phyloP scores from a whole-genome alignment of 176 grass and related monocot species.

The Otatea glauca region DNA sequence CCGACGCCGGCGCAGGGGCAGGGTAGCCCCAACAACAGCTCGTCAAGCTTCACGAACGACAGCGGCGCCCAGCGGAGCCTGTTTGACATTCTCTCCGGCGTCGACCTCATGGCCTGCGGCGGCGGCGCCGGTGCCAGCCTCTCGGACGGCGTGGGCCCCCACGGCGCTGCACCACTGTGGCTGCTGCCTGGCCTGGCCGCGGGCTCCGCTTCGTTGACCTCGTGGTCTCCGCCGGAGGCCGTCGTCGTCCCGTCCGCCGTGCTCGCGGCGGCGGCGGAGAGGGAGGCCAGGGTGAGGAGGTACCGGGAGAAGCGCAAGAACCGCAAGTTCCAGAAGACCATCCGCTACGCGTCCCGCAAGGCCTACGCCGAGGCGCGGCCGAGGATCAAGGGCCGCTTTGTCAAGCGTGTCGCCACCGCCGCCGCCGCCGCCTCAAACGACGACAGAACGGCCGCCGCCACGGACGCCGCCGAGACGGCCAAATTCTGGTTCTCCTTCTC shows the following conservation, averaged over 20 bases:
- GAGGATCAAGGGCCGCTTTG: constrained; percentile 80
- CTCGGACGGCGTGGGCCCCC: constrained; percentile 36
- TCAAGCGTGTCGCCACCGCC: constrained; percentile 35
- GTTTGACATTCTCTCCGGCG: constrained; percentile 50
- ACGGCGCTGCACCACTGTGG: constrained; percentile 30
- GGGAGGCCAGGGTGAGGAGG: constrained; percentile 63
- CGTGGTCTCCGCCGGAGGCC: not conserved
- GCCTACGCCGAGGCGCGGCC: constrained; percentile 71
- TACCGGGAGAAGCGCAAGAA: constrained; percentile 78
- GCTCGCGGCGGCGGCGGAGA: constrained; percentile 32
- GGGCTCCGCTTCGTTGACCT: not conserved
- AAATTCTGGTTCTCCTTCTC: constrained; percentile 51
- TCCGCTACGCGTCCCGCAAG: constrained; percentile 78
- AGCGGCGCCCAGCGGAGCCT: constrained; percentile 34
- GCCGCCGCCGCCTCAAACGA: not conserved
- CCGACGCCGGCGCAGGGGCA: not conserved
- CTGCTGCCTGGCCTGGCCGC: constrained; percentile 5
- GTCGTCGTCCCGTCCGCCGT: constrained; percentile 22
- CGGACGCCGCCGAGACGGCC: not conserved
- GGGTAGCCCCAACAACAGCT: constrained; percentile 42
- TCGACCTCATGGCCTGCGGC: constrained; percentile 40
- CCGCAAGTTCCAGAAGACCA: constrained; percentile 79
- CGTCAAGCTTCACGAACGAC: constrained; percentile 40
- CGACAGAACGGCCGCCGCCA: not conserved
- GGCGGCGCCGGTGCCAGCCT: not conserved